Conservation (phyloP, 1,284 basidiomycete species). For the Lentinula novae-zelandiae region DNA sequence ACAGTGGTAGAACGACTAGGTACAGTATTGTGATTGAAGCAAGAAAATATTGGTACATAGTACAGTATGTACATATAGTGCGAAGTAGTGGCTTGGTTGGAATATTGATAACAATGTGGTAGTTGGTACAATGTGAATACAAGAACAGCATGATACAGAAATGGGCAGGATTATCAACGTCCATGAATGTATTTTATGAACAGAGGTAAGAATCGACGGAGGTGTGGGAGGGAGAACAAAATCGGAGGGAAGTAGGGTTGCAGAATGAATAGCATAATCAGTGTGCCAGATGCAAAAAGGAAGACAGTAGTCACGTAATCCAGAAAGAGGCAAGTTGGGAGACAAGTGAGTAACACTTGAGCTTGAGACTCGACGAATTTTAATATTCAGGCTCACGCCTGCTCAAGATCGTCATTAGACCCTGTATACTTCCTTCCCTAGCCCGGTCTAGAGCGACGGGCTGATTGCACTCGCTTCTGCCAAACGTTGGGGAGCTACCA, state of each 20-base stretch:
- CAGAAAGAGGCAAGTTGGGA: background rate
- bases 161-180: background rate
- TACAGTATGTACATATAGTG: too few relatives aligned
- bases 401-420: constrained; percentile 59
- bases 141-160: background rate
- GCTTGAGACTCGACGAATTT: background rate
- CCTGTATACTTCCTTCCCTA: constrained; percentile 40
- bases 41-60: too few relatives aligned
- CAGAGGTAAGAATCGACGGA: background rate
- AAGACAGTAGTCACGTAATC: background rate
- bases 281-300: background rate
- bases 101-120: background rate
- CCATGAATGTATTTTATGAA: background rate
- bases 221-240: background rate
- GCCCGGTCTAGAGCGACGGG: constrained; percentile 53
- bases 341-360: background rate
- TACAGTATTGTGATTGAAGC: too few relatives aligned
- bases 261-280: background rate
- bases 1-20: too few relatives aligned
- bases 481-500: constrained; percentile 27
- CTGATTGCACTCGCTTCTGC: constrained; percentile 29
- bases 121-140: background rate
- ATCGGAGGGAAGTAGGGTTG: background rate
- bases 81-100: background rate
- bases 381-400: constrained; percentile 31